phyloP scores from a whole-genome alignment of 495 filamentous ascomycete genomes.

The Penicillium maclennaniae region DNA sequence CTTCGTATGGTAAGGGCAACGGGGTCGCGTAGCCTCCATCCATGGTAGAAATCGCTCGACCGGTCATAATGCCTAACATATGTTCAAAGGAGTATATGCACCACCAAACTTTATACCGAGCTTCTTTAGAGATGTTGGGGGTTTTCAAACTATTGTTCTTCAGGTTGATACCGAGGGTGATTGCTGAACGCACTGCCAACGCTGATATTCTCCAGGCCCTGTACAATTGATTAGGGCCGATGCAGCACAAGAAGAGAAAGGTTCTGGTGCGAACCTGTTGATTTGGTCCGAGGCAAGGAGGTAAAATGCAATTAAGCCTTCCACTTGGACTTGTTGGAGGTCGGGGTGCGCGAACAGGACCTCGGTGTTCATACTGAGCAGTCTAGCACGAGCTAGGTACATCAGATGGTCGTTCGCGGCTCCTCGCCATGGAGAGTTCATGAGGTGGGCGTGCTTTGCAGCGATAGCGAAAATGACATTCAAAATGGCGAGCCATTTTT shows the following conservation, averaged over 20 bases:
- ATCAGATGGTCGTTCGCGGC: conserved; percentile 35
- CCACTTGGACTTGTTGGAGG: conserved; percentile 60
- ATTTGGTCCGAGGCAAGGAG: conserved; percentile 58
- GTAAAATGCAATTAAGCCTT: conserved; percentile 59
- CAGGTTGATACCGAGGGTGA: conserved; percentile 62
- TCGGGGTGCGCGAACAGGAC: conserved; percentile 54
- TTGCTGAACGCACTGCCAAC: conserved; percentile 56
- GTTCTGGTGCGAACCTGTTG: conserved; percentile 33
- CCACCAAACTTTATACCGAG: conserved; percentile 62
- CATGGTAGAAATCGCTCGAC: conserved; percentile 51
- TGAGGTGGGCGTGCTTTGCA: conserved; percentile 47
- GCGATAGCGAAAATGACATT: conserved; percentile 62
- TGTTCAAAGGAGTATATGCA: conserved; percentile 59
- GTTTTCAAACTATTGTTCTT: conserved; percentile 51
- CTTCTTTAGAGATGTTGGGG: conserved; percentile 51
- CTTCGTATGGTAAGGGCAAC: conserved; percentile 55
- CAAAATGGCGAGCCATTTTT: conserved; percentile 52
- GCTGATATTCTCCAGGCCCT: conserved; percentile 63
- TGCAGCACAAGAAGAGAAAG: background rate
- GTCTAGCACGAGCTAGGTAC: conserved; percentile 59
- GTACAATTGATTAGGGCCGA: background rate
- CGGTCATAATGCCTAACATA: conserved; percentile 57
- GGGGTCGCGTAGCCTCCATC: conserved; percentile 50
- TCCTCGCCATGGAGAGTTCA: conserved; percentile 35
- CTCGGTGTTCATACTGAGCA: conserved; percentile 52